These are phyloP conservation scores for Starmerella tilneyi DNA, from an alignment of 805 yeast species.

Conservation along the genomic window DNA sequence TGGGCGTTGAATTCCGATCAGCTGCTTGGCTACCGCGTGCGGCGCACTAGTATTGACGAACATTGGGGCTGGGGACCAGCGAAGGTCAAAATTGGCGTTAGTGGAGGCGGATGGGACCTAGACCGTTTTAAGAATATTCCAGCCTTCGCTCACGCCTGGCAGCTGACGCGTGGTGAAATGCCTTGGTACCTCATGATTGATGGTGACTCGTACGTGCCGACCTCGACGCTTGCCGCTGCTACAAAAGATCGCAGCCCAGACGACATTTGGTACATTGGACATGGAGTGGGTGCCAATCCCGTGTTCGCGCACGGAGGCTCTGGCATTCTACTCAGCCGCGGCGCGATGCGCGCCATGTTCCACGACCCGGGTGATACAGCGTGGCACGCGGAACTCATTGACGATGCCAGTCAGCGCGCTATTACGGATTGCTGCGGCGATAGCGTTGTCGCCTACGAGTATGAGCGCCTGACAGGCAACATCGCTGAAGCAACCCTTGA, in stretches of 20 bases:
- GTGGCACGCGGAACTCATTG: constrained; percentile 9
- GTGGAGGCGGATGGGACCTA: constrained; percentile 27
- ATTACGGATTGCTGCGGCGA: constrained; percentile 32
- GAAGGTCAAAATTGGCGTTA: constrained; percentile 7
- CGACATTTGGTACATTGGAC: constrained; percentile 30
- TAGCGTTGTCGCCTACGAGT: constrained; percentile 27
- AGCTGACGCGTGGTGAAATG: constrained; percentile 18
- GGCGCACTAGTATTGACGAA: constrained; percentile 23
- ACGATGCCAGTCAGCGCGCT: constrained; percentile 23
- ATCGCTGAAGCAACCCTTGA: constrained; percentile 16
- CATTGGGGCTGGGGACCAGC: constrained; percentile 24
- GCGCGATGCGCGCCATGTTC: constrained; percentile 27
- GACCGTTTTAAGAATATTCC: constrained; percentile 34
- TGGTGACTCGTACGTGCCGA: constrained; percentile 31
- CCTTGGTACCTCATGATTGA: constrained; percentile 35
- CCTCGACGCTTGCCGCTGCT: constrained; percentile 26
- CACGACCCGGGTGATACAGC: constrained; percentile 18
- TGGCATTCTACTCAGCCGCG: constrained; percentile 31
- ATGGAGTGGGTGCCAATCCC: constrained; percentile 19
- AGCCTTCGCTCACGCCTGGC: constrained; percentile 33
- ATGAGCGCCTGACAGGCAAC: constrained; percentile 19
- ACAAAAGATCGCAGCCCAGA: constrained; percentile 26
- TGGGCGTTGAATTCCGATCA: constrained; percentile 21
- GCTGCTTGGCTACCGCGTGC: constrained; percentile 26
- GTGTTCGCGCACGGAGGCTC: constrained; percentile 36